phyloP scores from a whole-genome alignment of 2,329 filamentous ascomycete species.

The Pestalotiopsis sp. region DNA sequence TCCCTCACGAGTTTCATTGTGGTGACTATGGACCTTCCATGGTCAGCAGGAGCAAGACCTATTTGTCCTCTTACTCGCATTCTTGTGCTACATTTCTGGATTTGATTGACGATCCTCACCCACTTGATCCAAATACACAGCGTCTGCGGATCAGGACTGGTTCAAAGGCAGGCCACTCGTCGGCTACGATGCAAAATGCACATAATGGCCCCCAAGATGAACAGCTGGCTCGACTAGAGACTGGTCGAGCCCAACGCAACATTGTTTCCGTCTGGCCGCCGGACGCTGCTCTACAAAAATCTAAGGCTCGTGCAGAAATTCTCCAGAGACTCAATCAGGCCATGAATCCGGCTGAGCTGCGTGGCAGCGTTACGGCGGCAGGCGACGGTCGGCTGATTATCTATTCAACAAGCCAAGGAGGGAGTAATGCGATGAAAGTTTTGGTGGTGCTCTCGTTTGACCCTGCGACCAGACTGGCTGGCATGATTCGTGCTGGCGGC shows the following conservation, averaged over 20 bases:
- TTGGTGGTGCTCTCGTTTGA: conserved; percentile 31
- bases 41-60: conserved; percentile 55
- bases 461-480: conserved; percentile 23
- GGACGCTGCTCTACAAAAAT: neutral
- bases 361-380: conserved; percentile 20
- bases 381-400: conserved; percentile 29
- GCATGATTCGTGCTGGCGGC: conserved; percentile 21
- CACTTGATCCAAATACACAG: conserved; percentile 31
- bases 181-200: neutral
- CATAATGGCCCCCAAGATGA: neutral
- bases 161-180: conserved; percentile 33
- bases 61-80: conserved; percentile 56
- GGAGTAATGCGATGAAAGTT: conserved; percentile 18
- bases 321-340: conserved; percentile 18
- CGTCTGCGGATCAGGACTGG: conserved; percentile 52
- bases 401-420: conserved; percentile 22
- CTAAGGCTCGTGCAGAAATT: neutral
- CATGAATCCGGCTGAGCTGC: conserved; percentile 22
- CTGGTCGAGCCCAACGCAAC: conserved; percentile 17
- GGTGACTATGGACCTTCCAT: conserved; percentile 46
- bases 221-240: neutral
- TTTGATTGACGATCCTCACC: conserved; percentile 53
- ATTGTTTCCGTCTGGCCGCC: conserved; percentile 29
- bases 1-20: conserved; percentile 47
- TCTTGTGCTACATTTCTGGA: conserved; percentile 59